Conservation (phyloP, 2,329 filamentous ascomycete species). For the Clonostachys byssicola region DNA sequence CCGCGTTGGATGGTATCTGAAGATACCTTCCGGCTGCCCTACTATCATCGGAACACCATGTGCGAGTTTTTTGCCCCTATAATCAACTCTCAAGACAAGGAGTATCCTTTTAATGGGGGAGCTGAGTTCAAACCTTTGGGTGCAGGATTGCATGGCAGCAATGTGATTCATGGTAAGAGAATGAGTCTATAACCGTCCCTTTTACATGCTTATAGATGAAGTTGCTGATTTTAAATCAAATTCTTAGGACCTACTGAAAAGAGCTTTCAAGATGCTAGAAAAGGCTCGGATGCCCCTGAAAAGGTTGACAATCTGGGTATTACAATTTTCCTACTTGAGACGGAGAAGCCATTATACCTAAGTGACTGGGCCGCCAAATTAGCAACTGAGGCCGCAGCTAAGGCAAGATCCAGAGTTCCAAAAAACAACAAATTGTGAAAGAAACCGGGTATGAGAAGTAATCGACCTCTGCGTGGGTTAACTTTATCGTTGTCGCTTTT, state of each 20-base stretch:
- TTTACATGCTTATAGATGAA: too few species aligned
- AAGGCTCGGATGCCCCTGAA: not conserved
- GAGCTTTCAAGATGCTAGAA: not conserved
- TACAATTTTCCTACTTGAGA: not conserved
- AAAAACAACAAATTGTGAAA: not conserved
- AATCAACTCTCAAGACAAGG: not conserved
- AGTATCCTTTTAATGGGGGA: too few species aligned
- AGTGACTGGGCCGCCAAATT: not conserved
- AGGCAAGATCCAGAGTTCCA: not conserved
- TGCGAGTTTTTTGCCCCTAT: conserved; percentile 63
- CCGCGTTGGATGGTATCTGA: conserved; percentile 68
- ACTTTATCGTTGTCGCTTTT: too few species aligned
- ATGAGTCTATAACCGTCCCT: too few species aligned
- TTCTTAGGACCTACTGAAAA: not conserved
- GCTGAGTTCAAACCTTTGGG: too few species aligned
- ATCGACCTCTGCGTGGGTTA: too few species aligned
- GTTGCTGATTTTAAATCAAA: not conserved
- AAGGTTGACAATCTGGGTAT: not conserved
- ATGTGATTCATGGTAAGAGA: too few species aligned
- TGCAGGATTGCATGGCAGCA: too few species aligned
- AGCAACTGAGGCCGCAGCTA: not conserved
- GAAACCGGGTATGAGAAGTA: too few species aligned
- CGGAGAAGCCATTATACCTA: not conserved
- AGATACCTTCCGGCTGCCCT: conserved; percentile 68
- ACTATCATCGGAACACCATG: conserved; percentile 69